Evolutionary conservation across 164 flowering plant species (phyloP).

Genomic region (Magnolia changhungtana): DNA sequence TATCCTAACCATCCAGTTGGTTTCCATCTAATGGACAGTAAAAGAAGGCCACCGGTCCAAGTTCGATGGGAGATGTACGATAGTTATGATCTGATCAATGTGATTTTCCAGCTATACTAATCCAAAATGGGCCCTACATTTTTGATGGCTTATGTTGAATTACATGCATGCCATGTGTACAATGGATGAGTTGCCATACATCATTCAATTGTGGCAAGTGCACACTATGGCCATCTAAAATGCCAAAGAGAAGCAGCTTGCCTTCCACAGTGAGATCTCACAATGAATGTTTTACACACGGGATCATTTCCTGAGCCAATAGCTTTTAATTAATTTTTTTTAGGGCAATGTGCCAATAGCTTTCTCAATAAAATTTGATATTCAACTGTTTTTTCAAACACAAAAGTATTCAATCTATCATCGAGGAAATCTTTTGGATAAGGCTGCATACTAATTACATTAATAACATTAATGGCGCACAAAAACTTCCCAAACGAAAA

Average conservation of each 20-base stretch:
- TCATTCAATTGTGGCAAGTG: too few species aligned
- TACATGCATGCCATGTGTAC: background rate
- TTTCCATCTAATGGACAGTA: background rate
- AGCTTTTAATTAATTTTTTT: too few species aligned
- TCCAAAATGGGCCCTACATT: background rate
- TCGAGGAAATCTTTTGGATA: too few species aligned
- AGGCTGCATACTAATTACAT: too few species aligned
- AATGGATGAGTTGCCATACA: background rate
- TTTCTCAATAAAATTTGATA: background rate
- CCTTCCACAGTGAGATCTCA: background rate
- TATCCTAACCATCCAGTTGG: background rate
- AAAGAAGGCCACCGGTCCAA: background rate
- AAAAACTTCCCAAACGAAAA: too few species aligned
- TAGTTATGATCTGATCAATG: background rate
- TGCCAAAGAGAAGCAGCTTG: background rate
- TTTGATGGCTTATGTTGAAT: background rate
- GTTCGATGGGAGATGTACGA: background rate
- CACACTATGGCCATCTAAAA: background rate
- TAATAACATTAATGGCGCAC: too few species aligned
- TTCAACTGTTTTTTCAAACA: background rate
- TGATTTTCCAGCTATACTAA: background rate
- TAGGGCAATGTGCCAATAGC: background rate
- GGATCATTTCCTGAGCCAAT: too few species aligned
- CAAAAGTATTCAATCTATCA: background rate
- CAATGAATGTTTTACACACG: background rate